Evolutionary conservation across 164 flowering plant species (phyloP).

Genomic region (Annona squamosa): DNA sequence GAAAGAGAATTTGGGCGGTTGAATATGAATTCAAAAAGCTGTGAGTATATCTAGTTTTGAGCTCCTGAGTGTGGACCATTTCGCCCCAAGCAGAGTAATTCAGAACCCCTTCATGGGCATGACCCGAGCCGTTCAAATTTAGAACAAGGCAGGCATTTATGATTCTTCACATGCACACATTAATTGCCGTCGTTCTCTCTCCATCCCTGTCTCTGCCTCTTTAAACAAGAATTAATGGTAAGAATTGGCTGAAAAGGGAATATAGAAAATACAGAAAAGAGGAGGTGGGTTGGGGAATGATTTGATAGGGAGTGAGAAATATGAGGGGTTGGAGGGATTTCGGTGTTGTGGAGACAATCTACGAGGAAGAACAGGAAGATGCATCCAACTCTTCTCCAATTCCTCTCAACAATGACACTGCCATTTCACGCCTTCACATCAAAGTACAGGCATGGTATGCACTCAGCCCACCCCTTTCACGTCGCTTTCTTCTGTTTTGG

Average conservation of each 20-base stretch:
- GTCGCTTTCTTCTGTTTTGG: neutral
- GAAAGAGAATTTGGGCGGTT: too few species aligned
- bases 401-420: conserved; percentile 15
- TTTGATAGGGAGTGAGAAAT: neutral
- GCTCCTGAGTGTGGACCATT: too few species aligned
- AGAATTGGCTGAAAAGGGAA: neutral
- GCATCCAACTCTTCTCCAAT: conserved; percentile 25
- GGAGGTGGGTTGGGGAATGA: neutral
- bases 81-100: too few species aligned
- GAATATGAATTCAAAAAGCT: too few species aligned
- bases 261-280: neutral
- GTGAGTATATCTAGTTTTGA: too few species aligned
- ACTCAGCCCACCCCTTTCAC: neutral
- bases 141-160: conserved; percentile 30
- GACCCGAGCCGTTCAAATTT: neutral
- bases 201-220: conserved; percentile 8
- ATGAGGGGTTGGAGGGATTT: conserved; percentile 48
- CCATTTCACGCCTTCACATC: conserved; percentile 33
- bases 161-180: conserved; percentile 45
- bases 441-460: conserved; percentile 41
- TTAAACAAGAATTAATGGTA: conserved; percentile 1
- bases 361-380: conserved; percentile 53
- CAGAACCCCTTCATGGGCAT: too few species aligned
- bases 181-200: conserved; percentile 25
- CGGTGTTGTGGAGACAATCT: conserved; percentile 64